Base-by-base conservation (phyloP, 2,329 filamentous ascomycete genomes). In the Curvularia verruculosa region DNA sequence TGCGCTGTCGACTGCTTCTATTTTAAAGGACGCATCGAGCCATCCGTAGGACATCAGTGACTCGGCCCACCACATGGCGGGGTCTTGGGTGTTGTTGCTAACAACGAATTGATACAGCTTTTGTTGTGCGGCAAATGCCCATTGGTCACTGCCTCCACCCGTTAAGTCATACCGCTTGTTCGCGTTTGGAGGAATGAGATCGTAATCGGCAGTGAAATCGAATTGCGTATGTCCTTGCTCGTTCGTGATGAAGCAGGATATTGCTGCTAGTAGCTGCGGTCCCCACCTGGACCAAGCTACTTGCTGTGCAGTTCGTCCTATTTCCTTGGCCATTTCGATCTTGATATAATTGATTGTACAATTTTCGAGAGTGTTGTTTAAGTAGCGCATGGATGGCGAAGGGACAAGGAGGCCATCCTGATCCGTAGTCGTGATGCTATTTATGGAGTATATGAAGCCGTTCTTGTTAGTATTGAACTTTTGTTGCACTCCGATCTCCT, bases 11-110 rank as follows among this genome's bases (percentile, higher is more conserved):
- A 34, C 47, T 19, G n/a, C 10, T 41, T 50, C 37, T 37, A 50
- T 50, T 18, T 50, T 40, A 13, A 12, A 28, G 9, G 48, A 18
- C 15, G 48, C 28, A 23, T 50, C 48, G 7, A 50, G 15, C 36
- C 48, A 50, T 12, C 19, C 36, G 28, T 41, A 50, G 15, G 48
- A 49, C 51, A 52, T 45, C 5, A 52, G 31, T 13, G 49, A 52
- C 40, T 52, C 49, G 18, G 39, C 49, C 49, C 49, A 52, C 49
- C 49, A 52, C 49, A 52, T 52, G 13, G 49, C 49, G 24, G 49
- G 39, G 15, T 52, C 18, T 34, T 21, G 26, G 24, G 41, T 52
- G 21, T 52, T 52, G 28, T 52, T 52, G 19, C 49, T 52, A 10
- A 37, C 9, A 21, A 52, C 41, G 29, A 46, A 52, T 52, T 52